Conservation (phyloP, 495 filamentous ascomycete species). For the Margaritispora aquatica region DNA sequence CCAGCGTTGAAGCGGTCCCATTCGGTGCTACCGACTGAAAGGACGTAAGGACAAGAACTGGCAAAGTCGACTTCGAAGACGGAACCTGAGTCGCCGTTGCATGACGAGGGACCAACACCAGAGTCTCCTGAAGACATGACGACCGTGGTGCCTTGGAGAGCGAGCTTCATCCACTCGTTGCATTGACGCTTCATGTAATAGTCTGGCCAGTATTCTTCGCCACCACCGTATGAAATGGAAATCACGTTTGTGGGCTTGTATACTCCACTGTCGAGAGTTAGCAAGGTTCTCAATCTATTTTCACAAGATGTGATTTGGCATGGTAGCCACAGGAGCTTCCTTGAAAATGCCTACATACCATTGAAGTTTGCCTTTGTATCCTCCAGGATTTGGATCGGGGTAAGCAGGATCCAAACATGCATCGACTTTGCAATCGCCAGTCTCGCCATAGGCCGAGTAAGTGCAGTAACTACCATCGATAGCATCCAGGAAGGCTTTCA, state of each 20-base stretch:
- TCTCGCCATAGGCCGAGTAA: constrained; percentile 25
- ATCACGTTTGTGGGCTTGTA: constrained; percentile 52
- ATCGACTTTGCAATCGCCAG: constrained; percentile 28
- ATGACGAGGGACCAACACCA: constrained; percentile 30
- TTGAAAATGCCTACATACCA: constrained; percentile 39
- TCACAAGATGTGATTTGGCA: too few species aligned
- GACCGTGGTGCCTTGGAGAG: constrained; percentile 34
- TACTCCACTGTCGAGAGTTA: background rate
- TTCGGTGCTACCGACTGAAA: constrained; percentile 34
- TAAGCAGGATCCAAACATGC: constrained; percentile 32
- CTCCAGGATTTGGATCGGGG: constrained; percentile 30
- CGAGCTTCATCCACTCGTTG: constrained; percentile 47
- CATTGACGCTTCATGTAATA: constrained; percentile 50
- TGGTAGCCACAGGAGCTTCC: too few species aligned
- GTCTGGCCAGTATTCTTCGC: constrained; percentile 44
- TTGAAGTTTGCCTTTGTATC: constrained; percentile 33
- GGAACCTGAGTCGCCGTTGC: constrained; percentile 18
- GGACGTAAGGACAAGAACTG: constrained; percentile 40
- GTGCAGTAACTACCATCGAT: constrained; percentile 37
- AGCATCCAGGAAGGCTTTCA: constrained; percentile 42
- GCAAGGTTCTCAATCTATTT: constrained; percentile 14
- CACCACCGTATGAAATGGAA: constrained; percentile 50
- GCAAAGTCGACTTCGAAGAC: constrained; percentile 34
- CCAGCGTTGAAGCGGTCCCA: constrained; percentile 21
- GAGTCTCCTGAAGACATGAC: constrained; percentile 36